phyloP scores from a whole-genome alignment of 306 rosid genomes.

The Vachellia pachyceras region DNA sequence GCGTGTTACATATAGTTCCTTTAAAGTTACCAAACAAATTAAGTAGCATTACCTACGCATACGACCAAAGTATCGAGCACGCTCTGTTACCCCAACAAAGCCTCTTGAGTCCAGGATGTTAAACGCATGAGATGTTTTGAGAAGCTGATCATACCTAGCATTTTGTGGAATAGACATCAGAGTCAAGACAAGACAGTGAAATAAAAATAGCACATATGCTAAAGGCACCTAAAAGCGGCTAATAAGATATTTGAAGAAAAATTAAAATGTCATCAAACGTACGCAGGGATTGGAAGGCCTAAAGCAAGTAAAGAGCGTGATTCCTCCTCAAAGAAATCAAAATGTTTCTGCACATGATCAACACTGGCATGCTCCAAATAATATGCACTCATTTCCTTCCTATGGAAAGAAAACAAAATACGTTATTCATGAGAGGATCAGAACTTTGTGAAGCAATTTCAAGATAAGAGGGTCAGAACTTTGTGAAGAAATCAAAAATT shows the following conservation, averaged over 20 bases:
- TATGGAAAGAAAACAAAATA: conserved; percentile 45
- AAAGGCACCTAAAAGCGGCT: conserved; percentile 23
- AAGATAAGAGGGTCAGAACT: conserved; percentile 6
- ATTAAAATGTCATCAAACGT: conserved; percentile 46
- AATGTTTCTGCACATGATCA: conserved; percentile 81
- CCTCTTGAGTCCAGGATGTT: conserved; percentile 96
- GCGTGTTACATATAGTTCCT: background rate
- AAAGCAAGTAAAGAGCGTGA: conserved; percentile 77
- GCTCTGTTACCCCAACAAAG: conserved; percentile 98
- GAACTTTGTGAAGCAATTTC: conserved; percentile 23
- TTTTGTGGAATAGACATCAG: conserved; percentile 45
- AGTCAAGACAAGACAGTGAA: conserved; percentile 24
- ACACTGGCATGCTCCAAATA: conserved; percentile 89
- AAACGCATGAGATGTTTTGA: conserved; percentile 95
- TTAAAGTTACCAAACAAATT: conserved; percentile 16
- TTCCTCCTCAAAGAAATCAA: conserved; percentile 91
- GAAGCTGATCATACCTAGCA: conserved; percentile 98
- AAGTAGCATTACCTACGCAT: conserved; percentile 81
- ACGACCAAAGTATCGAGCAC: conserved; percentile 96
- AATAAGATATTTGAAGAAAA: conserved; percentile 30
- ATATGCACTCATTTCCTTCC: conserved; percentile 98
- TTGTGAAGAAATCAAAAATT: conserved; percentile 10
- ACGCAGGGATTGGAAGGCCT: conserved; percentile 95
- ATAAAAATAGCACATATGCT: conserved; percentile 15
- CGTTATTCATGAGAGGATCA: background rate